Conservation (phyloP, 2,329 filamentous ascomycete genomes). For the Scytalidium lignicola region DNA sequence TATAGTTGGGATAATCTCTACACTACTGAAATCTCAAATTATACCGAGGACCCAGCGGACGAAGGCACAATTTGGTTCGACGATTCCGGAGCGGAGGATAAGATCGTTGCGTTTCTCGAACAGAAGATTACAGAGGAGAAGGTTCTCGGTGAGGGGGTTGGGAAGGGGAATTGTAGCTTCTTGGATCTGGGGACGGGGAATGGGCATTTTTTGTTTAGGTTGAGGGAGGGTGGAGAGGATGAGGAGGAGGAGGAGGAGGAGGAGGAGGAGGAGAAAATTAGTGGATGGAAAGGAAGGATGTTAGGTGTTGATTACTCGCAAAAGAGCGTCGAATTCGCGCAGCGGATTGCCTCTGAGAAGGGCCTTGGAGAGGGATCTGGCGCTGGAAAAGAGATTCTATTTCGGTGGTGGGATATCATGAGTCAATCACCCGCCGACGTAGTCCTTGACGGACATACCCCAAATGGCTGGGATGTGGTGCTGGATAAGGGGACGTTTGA, state of each 20-base stretch:
- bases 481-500: constrained; percentile 99
- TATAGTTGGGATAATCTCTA: constrained; percentile 73
- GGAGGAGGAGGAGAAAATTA: constrained; percentile 4
- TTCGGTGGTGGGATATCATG: constrained; percentile 49
- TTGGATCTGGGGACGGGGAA: constrained; percentile 93
- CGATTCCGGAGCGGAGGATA: constrained; percentile 81
- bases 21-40: constrained; percentile 64
- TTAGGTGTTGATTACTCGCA: constrained; percentile 86
- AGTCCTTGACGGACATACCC: constrained; percentile 11
- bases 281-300: constrained; percentile 60
- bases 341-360: constrained; percentile 48
- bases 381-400: constrained; percentile 31
- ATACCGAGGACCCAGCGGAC: constrained; percentile 66
- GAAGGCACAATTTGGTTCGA: constrained; percentile 95
- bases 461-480: constrained; percentile 73
- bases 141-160: constrained; percentile 11
- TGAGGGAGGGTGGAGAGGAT: constrained; percentile 46
- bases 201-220: constrained; percentile 80
- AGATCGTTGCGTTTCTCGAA: constrained; percentile 61
- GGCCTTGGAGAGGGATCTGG: constrained; percentile 21
- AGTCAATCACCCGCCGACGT: constrained; percentile 31
- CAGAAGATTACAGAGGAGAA: constrained; percentile 11
- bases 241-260: constrained; percentile 16
- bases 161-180: constrained; percentile 46
- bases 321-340: constrained; percentile 68